phyloP scores from a whole-genome alignment of 2,329 filamentous ascomycete genomes.

The Trichoderma sp. region DNA sequence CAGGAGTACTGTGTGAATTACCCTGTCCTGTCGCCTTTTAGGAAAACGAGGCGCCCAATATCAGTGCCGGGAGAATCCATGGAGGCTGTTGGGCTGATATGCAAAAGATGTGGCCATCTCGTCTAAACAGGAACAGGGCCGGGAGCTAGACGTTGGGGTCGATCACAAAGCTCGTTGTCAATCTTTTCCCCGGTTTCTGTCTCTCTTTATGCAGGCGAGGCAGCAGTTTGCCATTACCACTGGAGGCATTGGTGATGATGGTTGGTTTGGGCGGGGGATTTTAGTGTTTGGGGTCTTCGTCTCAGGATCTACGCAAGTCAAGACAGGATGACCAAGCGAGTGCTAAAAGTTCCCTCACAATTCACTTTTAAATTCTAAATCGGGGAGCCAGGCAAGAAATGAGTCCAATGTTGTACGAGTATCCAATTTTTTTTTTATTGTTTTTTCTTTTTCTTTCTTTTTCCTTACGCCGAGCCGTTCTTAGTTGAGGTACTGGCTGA shows the following conservation, averaged over 20 bases:
- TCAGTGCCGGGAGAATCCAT: not conserved
- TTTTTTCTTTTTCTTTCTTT: not conserved
- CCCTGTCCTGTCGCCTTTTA: not conserved
- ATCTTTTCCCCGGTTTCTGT: not conserved
- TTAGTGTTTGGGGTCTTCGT: not conserved
- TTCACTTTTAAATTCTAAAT: not conserved
- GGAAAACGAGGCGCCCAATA: not conserved
- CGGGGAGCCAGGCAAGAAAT: too few relatives aligned
- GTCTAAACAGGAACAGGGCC: too few relatives aligned
- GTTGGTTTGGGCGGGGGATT: not conserved
- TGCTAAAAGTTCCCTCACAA: not conserved
- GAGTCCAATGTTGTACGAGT: not conserved
- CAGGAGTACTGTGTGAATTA: slow-evolving; percentile 19
- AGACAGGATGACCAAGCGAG: too few relatives aligned
- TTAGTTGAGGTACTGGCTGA: slow-evolving; percentile 53
- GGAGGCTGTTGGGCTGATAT: not conserved
- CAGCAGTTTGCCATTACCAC: not conserved
- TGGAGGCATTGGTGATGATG: not conserved
- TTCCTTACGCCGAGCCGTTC: not conserved
- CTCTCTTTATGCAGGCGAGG: not conserved
- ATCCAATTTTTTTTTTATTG: not conserved
- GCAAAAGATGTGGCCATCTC: too few relatives aligned
- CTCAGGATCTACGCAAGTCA: too few relatives aligned
- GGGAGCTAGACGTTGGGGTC: too few relatives aligned
- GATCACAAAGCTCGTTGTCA: not conserved